These are phyloP conservation scores for Mycena galericulata DNA, from an alignment of 768 basidiomycete species.

Conservation along the genomic window DNA sequence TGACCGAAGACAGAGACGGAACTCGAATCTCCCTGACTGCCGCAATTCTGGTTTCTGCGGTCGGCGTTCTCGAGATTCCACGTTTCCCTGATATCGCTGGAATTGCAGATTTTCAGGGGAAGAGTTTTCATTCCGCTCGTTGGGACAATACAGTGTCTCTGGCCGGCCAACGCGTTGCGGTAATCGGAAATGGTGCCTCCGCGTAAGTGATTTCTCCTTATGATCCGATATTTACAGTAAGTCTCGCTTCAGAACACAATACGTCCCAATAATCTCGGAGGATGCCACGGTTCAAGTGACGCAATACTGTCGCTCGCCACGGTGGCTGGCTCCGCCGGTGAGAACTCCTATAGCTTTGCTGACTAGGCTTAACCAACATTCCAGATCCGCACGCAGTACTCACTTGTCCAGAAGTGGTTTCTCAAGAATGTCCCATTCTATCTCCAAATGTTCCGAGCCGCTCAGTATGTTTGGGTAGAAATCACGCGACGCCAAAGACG, in stretches of 20 bases:
- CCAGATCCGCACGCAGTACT: slow-evolving; percentile 45
- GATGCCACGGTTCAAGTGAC: slow-evolving; percentile 63
- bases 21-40: slow-evolving; percentile 46
- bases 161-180: slow-evolving; percentile 60
- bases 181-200: slow-evolving; percentile 70
- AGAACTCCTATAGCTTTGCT: slow-evolving; percentile 21
- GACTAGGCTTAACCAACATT: neutral
- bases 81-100: slow-evolving; percentile 50
- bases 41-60: slow-evolving; percentile 64
- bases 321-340: slow-evolving; percentile 68
- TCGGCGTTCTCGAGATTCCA: slow-evolving; percentile 61
- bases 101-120: slow-evolving; percentile 57
- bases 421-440: slow-evolving; percentile 59
- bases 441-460: too few species aligned
- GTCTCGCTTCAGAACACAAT: slow-evolving; percentile 62
- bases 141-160: slow-evolving; percentile 59
- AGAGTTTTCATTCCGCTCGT: slow-evolving; percentile 63
- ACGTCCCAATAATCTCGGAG: slow-evolving; percentile 62
- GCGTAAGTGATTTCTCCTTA: slow-evolving; percentile 49
- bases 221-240: neutral
- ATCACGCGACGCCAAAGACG: too few species aligned
- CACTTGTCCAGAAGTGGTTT: slow-evolving; percentile 49
- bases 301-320: slow-evolving; percentile 71
- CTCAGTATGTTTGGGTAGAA: too few species aligned
- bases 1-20: slow-evolving; percentile 47